Percentiles rank a stretch among this genome's conserved stretches.
phyloP scores from a whole-genome alignment of 106 monocot species.

The Acorus gramineus region DNA sequence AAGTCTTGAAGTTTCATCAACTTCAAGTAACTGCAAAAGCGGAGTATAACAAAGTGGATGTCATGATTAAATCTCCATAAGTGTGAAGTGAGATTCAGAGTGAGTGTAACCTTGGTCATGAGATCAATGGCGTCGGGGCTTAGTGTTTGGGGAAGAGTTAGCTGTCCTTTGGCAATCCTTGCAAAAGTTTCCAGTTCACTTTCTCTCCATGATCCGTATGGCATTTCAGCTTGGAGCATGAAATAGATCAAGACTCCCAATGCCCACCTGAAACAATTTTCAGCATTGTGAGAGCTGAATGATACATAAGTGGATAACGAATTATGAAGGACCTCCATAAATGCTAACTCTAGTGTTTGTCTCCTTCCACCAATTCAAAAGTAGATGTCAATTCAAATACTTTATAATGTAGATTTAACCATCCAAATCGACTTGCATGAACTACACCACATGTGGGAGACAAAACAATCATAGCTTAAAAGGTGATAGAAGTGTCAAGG shows the following conservation, averaged over 20 bases:
- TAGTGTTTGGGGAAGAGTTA: slow-evolving; percentile 63
- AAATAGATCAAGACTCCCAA: slow-evolving; percentile 86
- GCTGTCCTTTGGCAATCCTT: slow-evolving; percentile 76
- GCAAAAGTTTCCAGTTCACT: slow-evolving; percentile 68
- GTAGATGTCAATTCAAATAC: not conserved
- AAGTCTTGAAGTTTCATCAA: slow-evolving; percentile 54
- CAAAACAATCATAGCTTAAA: too few relatives aligned
- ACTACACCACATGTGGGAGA: too few relatives aligned
- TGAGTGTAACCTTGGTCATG: slow-evolving; percentile 66
- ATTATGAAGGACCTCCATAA: too few relatives aligned
- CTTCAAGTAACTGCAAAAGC: slow-evolving; percentile 61
- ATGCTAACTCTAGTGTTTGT: too few relatives aligned
- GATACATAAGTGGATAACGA: too few relatives aligned
- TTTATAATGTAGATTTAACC: not conserved
- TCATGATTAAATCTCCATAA: not conserved
- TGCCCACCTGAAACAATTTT: slow-evolving; percentile 61
- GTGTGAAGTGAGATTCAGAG: not conserved
- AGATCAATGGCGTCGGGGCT: slow-evolving; percentile 66
- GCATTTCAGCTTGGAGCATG: slow-evolving; percentile 87
- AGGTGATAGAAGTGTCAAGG: too few relatives aligned
- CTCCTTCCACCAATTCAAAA: not conserved
- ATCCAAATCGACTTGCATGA: too few relatives aligned
- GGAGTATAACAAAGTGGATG: not conserved
- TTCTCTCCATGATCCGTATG: slow-evolving; percentile 89
- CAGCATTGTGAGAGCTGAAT: not conserved